Base-by-base conservation (phyloP, 805 yeast species). In the Kazachstania kunashirensis region DNA sequence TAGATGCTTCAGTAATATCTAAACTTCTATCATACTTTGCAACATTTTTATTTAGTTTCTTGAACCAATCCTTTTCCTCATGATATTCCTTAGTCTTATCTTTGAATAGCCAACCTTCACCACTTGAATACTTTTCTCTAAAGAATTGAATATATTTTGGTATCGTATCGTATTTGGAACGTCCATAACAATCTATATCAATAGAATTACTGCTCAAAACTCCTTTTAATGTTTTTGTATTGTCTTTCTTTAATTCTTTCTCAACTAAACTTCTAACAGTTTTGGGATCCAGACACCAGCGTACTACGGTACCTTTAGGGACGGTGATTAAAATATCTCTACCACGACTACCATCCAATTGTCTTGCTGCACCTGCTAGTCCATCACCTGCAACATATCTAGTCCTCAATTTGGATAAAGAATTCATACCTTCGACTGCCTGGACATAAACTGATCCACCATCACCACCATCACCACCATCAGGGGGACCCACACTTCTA, bases 381-480 rank as follows among this genome's bases (percentile, higher is more conserved):
- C 98, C 98, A 43, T 71, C 70, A 12, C 68, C 71, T 0, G 96
- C 96, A 13, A 65, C 64, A 57, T 86, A 85, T 12, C 70, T 70
- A 25, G 79, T 71, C 42, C 71, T 71, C 20, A 89, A 50, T 41
- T 76, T 75, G 48, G 84, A 85, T 40, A 92, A 59, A 4, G 92
- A 79, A 25, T 77, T 72, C 29, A 83, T 49, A 16, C 82, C 83
- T 34, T 74, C 74, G 2, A 79, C 77, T 3, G 94, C 95, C 53
- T 79, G 84, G 2, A 92, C 74, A 53, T 80, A 89, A 2, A 92
- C 71, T 36, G 79, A 70, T 2, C 98, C 98, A 16, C 98, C 98
- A 42, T 68, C 64, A 4, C 97, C 98, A 21, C 98, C 98, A 61
- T 92, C 96, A 8, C 98, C 98, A n/a, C 98, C 98, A 58, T 88